A percentile compares a stretch with the other conserved stretches of the same genome.
Conservation (phyloP, 78 protist genomes). For the Trichosphaerium sp. region DNA sequence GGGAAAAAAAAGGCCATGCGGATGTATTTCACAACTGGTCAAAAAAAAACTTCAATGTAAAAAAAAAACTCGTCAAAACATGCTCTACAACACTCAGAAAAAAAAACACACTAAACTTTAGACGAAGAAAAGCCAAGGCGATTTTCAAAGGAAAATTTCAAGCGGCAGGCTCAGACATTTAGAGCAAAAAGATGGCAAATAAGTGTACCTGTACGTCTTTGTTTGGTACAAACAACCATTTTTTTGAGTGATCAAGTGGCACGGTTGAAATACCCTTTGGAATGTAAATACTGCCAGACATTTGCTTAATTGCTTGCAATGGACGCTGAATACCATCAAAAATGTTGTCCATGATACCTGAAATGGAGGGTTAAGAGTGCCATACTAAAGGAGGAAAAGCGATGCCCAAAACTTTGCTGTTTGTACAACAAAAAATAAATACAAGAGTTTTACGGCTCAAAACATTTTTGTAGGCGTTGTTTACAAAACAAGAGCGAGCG, state of each 20-base stretch:
- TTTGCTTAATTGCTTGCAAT: slow-evolving; percentile 74
- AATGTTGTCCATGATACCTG: slow-evolving; percentile 86
- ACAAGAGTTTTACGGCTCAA: too few relatives aligned
- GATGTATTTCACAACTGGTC: background rate
- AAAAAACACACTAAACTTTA: background rate
- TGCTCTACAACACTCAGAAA: background rate
- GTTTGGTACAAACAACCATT: slow-evolving; percentile 84
- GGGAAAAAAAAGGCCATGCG: background rate
- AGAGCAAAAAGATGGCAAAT: too few relatives aligned
- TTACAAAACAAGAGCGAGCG: too few relatives aligned
- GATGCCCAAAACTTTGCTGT: too few relatives aligned
- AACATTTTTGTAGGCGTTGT: too few relatives aligned
- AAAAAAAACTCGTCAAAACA: background rate
- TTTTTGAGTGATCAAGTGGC: slow-evolving; percentile 59
- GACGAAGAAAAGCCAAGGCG: background rate
- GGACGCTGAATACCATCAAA: slow-evolving; percentile 99
- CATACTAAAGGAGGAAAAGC: too few relatives aligned
- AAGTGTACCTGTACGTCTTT: too few relatives aligned
- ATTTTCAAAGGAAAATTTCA: background rate
- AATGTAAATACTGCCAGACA: slow-evolving; percentile 83
- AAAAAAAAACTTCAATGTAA: background rate
- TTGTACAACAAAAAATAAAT: too few relatives aligned
- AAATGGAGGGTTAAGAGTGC: too few relatives aligned
- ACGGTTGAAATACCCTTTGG: slow-evolving; percentile 91
- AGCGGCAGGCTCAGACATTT: too few relatives aligned